These are phyloP conservation scores for Neodidymelliopsis sp. DNA, from an alignment of 2,329 filamentous ascomycete species.

Conservation along the genomic window DNA sequence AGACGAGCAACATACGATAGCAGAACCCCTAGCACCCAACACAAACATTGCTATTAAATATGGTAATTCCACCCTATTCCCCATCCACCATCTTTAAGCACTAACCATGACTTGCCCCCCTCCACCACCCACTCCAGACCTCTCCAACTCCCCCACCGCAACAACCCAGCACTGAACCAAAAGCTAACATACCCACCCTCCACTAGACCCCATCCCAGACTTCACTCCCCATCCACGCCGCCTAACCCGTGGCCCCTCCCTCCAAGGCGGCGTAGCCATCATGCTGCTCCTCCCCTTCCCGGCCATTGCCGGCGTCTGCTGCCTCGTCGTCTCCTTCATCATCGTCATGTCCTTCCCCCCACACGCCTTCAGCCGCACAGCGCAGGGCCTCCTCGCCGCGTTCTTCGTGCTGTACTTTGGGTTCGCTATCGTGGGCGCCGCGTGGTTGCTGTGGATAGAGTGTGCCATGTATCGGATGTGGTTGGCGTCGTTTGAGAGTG, in stretches of 20 bases:
- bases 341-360: slow-evolving; percentile 2
- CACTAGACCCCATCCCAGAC: slow-evolving; percentile 2
- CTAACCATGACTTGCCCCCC: too few relatives aligned
- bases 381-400: background rate
- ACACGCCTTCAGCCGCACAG: background rate
- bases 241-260: slow-evolving; percentile 1
- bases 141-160: too few relatives aligned
- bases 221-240: slow-evolving; percentile 2
- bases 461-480: slow-evolving; percentile 6
- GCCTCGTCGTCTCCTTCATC: slow-evolving; percentile 9
- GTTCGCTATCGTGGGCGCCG: background rate
- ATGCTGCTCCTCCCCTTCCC: slow-evolving; percentile 3
- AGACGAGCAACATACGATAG: too few relatives aligned
- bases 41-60: too few relatives aligned
- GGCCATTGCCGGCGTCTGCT: background rate
- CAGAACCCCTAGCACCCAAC: too few relatives aligned
- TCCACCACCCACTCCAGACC: too few relatives aligned
- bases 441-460: slow-evolving; percentile 3
- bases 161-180: too few relatives aligned
- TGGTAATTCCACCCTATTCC: too few relatives aligned
- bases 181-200: background rate
- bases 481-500: slow-evolving; percentile 7
- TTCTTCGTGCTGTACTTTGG: background rate
- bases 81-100: too few relatives aligned
- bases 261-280: slow-evolving; percentile 5